Base-by-base conservation (phyloP, 2,329 filamentous ascomycete species). In the Ilyonectria robusta region DNA sequence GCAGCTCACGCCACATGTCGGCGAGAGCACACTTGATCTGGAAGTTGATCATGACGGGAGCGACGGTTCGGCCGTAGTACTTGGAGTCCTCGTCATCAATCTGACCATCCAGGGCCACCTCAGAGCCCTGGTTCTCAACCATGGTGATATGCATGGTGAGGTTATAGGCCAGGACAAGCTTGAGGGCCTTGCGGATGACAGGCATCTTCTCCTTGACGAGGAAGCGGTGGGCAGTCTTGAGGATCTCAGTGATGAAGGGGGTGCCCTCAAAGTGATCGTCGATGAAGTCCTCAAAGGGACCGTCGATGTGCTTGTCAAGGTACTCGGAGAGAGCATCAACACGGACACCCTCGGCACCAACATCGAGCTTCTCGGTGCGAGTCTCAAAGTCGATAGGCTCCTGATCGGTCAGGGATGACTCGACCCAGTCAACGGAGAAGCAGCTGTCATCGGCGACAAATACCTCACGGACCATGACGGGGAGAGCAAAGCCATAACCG, bases 11-110 rank as follows among this genome's bases (percentile, higher is more conserved):
- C 95, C 95, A 98, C 94, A 98, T 97, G 77, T 97, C 94, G 72
- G 95, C 95, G 84, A 98, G 91, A 61, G 95, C 95, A 77, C 93
- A 96, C 88, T 98, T 98, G 86, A 98, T 94, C 85, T 98, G 94
- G 89, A 98, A 98, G 86, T 98, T 98, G 89, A 98, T 97, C 95
- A 98, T 97, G 79, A 98, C 95, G 13, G 95, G 95, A 17, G 95
- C 95, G 70, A 97, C 91, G 40, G 92, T 95, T 85, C 95, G 95
- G 77, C 95, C 95, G 75, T 89, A 92, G 86, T 92, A 98, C 80
- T 94, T 96, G 72, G 94, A 97, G 60, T 92, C 89, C 76, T 93
- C 90, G 76, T 96, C 93, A 58, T 95, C 91, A 71, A 98, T 95
- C 84, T 93, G 92, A 71, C 95, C 95, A 61, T 93, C 87, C 78